A percentile compares a stretch with the other conserved stretches of the same genome.
phyloP scores from a whole-genome alignment of 106 monocot species.

The Allium cepa region DNA sequence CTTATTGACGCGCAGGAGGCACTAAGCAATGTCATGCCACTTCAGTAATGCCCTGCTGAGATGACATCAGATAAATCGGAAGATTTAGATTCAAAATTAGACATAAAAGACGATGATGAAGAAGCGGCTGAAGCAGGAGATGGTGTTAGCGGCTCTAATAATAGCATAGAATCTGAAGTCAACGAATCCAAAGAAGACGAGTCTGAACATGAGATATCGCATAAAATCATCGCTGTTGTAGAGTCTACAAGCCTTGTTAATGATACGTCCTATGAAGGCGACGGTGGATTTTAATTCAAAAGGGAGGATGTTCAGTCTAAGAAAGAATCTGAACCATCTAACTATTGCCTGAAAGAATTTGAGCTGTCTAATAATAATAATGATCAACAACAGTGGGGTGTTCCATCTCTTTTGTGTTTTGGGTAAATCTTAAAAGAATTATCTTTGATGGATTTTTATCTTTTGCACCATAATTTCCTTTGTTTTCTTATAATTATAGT shows the following conservation, averaged over 20 bases:
- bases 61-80: not conserved
- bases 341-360: too few relatives aligned
- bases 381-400: too few relatives aligned
- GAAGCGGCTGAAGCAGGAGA: constrained; percentile 9
- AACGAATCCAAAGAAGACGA: constrained; percentile 26
- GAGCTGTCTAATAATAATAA: too few relatives aligned
- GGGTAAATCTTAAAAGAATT: too few relatives aligned
- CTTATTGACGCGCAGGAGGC: constrained; percentile 5
- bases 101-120: constrained; percentile 15
- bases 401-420: too few relatives aligned
- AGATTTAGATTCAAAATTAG: constrained; percentile 6
- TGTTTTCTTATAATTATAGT: too few relatives aligned
- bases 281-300: constrained; percentile 41
- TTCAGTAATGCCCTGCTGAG: constrained; percentile 42
- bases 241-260: constrained; percentile 8
- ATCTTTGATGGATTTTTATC: too few relatives aligned
- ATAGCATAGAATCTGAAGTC: constrained; percentile 27
- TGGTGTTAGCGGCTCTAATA: constrained; percentile 25
- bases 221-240: constrained; percentile 12
- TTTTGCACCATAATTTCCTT: too few relatives aligned
- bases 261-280: constrained; percentile 17
- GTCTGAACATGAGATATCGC: constrained; percentile 32
- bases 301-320: constrained; percentile 13
- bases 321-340: constrained; percentile 2
- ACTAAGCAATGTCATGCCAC: constrained; percentile 48